Evolutionary conservation across 768 basidiomycete species (phyloP).

Genomic region (Omphalotus guepiniiformis): DNA sequence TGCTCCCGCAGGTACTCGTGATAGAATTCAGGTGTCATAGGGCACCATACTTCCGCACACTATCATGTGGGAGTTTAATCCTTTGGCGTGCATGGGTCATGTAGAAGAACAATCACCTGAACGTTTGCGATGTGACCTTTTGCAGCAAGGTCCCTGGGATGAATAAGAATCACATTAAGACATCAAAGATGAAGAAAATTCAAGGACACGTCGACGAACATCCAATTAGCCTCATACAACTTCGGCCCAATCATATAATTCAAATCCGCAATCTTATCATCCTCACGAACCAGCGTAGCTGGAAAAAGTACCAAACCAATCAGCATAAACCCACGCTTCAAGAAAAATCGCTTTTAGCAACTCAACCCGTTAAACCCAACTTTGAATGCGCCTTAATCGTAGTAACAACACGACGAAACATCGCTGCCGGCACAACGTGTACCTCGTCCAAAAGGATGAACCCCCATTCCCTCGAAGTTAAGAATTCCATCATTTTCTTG

Average conservation of each 20-base stretch:
- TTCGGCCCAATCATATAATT: conserved; percentile 99
- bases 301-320: conserved; percentile 3
- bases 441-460: conserved; percentile 98
- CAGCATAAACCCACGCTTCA: neutral
- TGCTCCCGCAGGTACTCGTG: conserved; percentile 93
- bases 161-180: conserved; percentile 12
- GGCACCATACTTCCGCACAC: conserved; percentile 99
- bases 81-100: no score
- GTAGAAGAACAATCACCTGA: no score
- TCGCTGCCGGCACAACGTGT: conserved; percentile 97
- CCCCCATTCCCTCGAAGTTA: conserved; percentile 98
- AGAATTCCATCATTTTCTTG: conserved; percentile 99
- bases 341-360: neutral
- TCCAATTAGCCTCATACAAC: conserved; percentile 99
- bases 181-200: conserved; percentile 14
- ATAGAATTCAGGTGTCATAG: conserved; percentile 99
- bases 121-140: conserved; percentile 99
- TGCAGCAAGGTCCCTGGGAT: conserved; percentile 80
- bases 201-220: conserved; percentile 40
- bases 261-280: conserved; percentile 97
- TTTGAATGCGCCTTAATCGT: conserved; percentile 99
- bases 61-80: no score
- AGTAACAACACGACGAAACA: conserved; percentile 97
- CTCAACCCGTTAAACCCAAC: conserved; percentile 88
- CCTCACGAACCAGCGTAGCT: conserved; percentile 98